Conservation (phyloP, 257 asterid genomes). For the Echites panduratus region DNA sequence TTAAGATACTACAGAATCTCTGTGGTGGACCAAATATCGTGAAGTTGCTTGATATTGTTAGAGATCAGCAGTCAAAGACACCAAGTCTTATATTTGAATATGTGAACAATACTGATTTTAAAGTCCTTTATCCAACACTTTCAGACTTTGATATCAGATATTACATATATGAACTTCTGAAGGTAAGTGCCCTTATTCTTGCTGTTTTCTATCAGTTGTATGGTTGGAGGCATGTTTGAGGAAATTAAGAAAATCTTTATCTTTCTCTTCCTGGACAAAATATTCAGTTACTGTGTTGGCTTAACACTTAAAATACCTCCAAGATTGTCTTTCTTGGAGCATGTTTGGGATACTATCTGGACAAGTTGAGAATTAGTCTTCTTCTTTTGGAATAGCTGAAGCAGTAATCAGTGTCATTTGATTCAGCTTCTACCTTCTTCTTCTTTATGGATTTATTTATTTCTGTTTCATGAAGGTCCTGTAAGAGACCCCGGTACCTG, state of each 20-base stretch:
- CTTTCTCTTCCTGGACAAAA: background rate
- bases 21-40: constrained; percentile 93
- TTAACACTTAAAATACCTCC: background rate
- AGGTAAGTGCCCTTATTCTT: constrained; percentile 33
- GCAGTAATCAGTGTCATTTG: background rate
- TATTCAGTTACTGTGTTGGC: background rate
- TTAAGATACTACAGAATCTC: constrained; percentile 80
- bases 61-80: constrained; percentile 91
- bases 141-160: constrained; percentile 77
- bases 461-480: background rate
- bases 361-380: background rate
- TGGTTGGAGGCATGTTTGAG: background rate
- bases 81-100: constrained; percentile 92
- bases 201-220: background rate
- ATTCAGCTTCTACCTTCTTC: background rate
- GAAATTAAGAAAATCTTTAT: background rate
- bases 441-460: background rate
- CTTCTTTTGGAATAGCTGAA: background rate
- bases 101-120: constrained; percentile 82
- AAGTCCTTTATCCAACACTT: constrained; percentile 83
- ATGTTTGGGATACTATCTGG: background rate
- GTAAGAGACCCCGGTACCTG: background rate
- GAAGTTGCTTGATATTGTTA: constrained; percentile 85
- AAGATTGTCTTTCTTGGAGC: background rate
- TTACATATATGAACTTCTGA: constrained; percentile 77